A percentile compares a stretch with the other conserved stretches of the same genome.
Conservation (phyloP, 1,139 yeast genomes). For the Chernovozyma sophiae-reginae region DNA sequence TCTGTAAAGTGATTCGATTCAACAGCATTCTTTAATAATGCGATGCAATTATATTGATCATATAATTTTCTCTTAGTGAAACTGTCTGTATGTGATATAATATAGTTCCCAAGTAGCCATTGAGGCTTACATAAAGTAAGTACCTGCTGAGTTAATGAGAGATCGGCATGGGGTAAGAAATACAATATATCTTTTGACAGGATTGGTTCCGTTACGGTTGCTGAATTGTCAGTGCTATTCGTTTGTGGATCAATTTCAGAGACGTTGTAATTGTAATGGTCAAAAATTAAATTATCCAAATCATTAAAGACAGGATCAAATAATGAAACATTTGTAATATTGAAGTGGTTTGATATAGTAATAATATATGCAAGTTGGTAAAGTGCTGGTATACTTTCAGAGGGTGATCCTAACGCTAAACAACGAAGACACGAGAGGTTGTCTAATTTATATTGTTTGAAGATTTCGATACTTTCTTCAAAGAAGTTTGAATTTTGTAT, state of each 20-base stretch:
- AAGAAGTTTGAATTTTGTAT: constrained; percentile 22
- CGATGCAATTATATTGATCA: constrained; percentile 36
- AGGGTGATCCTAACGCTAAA: constrained; percentile 69
- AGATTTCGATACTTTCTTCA: constrained; percentile 13
- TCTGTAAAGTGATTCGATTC: constrained; percentile 7
- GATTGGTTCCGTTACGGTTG: neutral
- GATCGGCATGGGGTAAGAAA: constrained; percentile 75
- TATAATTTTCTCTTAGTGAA: constrained; percentile 37
- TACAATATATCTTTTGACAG: constrained; percentile 25
- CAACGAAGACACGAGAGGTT: constrained; percentile 46
- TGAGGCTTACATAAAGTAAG: constrained; percentile 29
- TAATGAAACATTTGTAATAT: constrained; percentile 32
- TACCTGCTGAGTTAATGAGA: constrained; percentile 48
- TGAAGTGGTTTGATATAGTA: constrained; percentile 27
- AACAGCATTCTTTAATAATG: constrained; percentile 34
- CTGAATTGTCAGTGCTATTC: neutral
- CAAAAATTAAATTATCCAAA: constrained; percentile 36
- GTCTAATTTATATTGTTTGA: constrained; percentile 9
- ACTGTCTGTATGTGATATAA: constrained; percentile 50
- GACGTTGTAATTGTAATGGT: constrained; percentile 15
- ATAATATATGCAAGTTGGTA: constrained; percentile 60
- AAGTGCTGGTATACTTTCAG: constrained; percentile 52
- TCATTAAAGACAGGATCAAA: constrained; percentile 63
- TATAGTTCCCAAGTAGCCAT: constrained; percentile 45
- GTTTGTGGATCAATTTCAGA: constrained; percentile 12